These are phyloP conservation scores for Heliophila coronopifolia DNA, from an alignment of 441 rosid species.

Conservation along the genomic window DNA sequence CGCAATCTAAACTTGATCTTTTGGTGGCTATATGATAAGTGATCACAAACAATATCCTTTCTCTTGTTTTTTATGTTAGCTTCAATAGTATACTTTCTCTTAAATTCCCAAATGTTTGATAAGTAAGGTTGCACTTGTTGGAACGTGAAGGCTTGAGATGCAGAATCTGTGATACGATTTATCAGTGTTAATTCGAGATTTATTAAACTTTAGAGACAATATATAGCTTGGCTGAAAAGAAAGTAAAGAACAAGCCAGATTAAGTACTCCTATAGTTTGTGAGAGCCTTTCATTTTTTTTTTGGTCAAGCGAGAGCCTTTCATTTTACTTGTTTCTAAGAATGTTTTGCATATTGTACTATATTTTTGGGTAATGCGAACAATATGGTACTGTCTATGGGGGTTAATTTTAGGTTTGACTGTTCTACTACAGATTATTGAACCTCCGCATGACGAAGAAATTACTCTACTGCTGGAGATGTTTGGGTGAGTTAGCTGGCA, in stretches of 20 bases:
- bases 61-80: no score
- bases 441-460: conserved; percentile 87
- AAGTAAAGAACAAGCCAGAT: neutral
- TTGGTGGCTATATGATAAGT: conserved; percentile 5
- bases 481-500: conserved; percentile 54
- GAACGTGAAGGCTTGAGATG: conserved; percentile 7
- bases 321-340: neutral
- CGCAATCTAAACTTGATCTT: conserved; percentile 1
- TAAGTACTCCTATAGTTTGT: neutral
- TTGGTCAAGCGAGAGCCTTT: no score
- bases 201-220: neutral
- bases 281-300: conserved; percentile 12
- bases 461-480: conserved; percentile 78
- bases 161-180: conserved; percentile 3
- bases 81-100: neutral
- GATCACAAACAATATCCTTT: no score
- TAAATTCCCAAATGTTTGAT: neutral
- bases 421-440: conserved; percentile 76
- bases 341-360: conserved; percentile 9
- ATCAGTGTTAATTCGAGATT: neutral
- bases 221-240: conserved; percentile 1
- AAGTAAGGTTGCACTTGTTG: conserved; percentile 1
- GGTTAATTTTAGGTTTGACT: conserved; percentile 32
- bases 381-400: conserved; percentile 8
- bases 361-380: conserved; percentile 23